Evolutionary conservation across 306 rosid species (phyloP).

Genomic region (Quercus wislizeni): DNA sequence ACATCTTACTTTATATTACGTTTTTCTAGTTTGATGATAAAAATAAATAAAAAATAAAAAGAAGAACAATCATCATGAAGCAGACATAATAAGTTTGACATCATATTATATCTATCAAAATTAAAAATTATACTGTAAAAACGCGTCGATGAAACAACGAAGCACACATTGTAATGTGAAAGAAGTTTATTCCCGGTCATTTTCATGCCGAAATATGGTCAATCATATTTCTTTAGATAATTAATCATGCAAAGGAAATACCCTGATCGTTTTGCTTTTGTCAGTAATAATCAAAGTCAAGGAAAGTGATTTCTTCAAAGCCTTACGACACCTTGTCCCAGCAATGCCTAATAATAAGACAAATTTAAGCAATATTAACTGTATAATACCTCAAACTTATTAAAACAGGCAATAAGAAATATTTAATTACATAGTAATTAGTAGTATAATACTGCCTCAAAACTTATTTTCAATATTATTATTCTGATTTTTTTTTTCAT

Average conservation of each 20-base stretch:
- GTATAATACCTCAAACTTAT: no score
- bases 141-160: no score
- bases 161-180: neutral
- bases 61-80: no score
- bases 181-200: neutral
- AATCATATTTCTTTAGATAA: conserved; percentile 4
- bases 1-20: no score
- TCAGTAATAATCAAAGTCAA: conserved; percentile 11
- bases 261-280: neutral
- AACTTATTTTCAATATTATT: neutral
- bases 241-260: conserved; percentile 2
- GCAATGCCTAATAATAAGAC: neutral
- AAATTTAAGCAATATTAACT: no score
- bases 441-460: neutral
- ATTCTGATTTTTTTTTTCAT: neutral
- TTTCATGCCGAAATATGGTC: conserved; percentile 11
- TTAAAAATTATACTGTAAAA: no score
- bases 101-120: no score
- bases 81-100: no score
- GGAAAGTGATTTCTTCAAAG: conserved; percentile 29
- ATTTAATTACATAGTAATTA: neutral
- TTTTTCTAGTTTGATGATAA: no score
- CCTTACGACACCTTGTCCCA: conserved; percentile 12
- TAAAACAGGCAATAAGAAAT: neutral
- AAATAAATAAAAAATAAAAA: no score